Base-by-base conservation (phyloP, 2,329 filamentous ascomycete genomes). In the Penicillium sp. region DNA sequence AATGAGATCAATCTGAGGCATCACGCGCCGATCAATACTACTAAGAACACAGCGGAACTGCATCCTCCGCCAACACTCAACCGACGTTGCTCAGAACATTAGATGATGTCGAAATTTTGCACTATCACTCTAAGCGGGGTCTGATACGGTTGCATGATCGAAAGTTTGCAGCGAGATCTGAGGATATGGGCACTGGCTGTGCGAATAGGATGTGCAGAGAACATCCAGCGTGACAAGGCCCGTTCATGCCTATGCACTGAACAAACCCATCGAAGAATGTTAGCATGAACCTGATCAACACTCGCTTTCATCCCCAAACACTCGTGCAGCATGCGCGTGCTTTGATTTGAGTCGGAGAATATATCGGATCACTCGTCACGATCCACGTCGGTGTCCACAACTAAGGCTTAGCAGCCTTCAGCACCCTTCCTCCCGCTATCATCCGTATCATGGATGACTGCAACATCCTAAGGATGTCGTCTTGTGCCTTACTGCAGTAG, bases 301-400 rank as follows among this genome's bases (percentile, higher is more conserved):
- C 56, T 54, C 7, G 37, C 39, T 44, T 37, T 27, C 33, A 44
- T 43, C 37, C 19, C 19, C 50, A 14, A 19, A 27, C 33, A 51
- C 56, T 40, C 56, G 52, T 55, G 56, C 52, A 51, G 35, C 24
- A 24, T 36, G 35, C 31, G 22, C 40, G n/a, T 18, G 13, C 31
- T 19, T n/a, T 59, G 56, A 59, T 59, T 59, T 59, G 52, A 55
- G 40, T 55, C 24, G 19, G n/a, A 6, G 16, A 36, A 14, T 24
- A 24, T 24, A 31, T 14, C 14, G 22, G 19, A 51, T 59, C 39
- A 46, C 14, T 51, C 46, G 35, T 47, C 51, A 50, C 13, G 31
- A 40, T 18, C 52, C 31, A 52, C 49, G 11, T 18, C 7, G 31
- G 33, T 40, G 3, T 18, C 35, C 27, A 52, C 40, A 16, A 18